These are phyloP conservation scores for Protomyces inundatus DNA, from an alignment of 1,139 yeast genomes.

Conservation along the genomic window DNA sequence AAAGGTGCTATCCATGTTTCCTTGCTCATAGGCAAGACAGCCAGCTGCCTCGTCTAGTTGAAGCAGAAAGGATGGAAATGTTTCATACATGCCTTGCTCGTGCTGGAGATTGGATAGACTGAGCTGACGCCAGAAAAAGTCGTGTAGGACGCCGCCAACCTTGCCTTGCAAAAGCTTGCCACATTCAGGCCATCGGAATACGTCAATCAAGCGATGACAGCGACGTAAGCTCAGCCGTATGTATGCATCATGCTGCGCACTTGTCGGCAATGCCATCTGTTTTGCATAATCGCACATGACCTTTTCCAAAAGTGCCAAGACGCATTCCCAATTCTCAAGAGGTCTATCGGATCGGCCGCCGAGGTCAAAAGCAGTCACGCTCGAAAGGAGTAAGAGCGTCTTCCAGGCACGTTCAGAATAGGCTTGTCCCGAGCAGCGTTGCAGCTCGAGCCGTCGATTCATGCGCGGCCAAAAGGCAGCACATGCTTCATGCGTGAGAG, in stretches of 20 bases:
- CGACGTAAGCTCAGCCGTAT: slow-evolving; percentile 5
- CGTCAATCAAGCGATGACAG: neutral
- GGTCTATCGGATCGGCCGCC: neutral
- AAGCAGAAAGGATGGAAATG: neutral
- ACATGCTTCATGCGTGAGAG: neutral
- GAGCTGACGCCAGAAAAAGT: slow-evolving; percentile 7
- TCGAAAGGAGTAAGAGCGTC: neutral
- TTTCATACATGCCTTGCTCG: neutral
- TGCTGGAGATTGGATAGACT: neutral
- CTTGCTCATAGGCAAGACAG: neutral
- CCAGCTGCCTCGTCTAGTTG: neutral
- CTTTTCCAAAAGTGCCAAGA: neutral
- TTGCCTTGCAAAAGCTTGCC: slow-evolving; percentile 9
- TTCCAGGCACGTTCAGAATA: slow-evolving; percentile 3
- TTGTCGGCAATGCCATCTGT: neutral
- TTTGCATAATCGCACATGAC: neutral
- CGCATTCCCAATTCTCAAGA: slow-evolving; percentile 5
- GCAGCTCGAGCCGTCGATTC: neutral
- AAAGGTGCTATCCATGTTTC: neutral
- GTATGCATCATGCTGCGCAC: neutral
- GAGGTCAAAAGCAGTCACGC: slow-evolving; percentile 1
- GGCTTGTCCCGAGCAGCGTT: neutral
- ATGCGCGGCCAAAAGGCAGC: slow-evolving; percentile 3
- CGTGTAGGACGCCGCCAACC: slow-evolving; percentile 7
- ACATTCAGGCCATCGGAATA: slow-evolving; percentile 6